Evolutionary conservation across 2,329 filamentous ascomycete species (phyloP).

Genomic region (Lachnellula suecica): DNA sequence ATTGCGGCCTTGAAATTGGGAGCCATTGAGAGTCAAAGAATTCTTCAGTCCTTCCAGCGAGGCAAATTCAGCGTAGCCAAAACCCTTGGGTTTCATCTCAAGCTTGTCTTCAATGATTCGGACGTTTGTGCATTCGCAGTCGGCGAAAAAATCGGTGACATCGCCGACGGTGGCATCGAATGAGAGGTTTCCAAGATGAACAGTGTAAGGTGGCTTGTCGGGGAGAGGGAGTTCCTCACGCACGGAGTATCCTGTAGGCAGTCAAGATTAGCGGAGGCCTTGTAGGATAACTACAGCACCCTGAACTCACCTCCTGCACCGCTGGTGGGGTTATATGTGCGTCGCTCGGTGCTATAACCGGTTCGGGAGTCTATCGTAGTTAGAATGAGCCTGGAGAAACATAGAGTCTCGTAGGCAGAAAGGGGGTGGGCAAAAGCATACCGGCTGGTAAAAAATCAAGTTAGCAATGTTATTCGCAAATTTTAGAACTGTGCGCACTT

Average conservation of each 20-base stretch:
- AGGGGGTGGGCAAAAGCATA: constrained; percentile 22
- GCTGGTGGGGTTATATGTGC: constrained; percentile 33
- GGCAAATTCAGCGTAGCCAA: constrained; percentile 94
- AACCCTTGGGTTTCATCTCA: constrained; percentile 92
- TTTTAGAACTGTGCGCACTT: constrained; percentile 20
- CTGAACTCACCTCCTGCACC: constrained; percentile 29
- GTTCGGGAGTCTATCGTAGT: constrained; percentile 32
- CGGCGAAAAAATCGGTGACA: constrained; percentile 81
- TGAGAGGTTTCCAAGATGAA: constrained; percentile 93
- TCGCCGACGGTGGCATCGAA: constrained; percentile 88
- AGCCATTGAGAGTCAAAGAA: constrained; percentile 79
- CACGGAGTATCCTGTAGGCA: constrained; percentile 50
- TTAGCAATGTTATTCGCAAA: constrained; percentile 23
- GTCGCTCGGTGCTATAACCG: constrained; percentile 32
- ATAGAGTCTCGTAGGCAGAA: neutral
- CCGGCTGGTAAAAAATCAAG: constrained; percentile 27
- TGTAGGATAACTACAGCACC: no score
- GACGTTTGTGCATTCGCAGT: constrained; percentile 84
- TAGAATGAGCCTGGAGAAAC: constrained; percentile 8
- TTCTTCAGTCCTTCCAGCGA: constrained; percentile 87
- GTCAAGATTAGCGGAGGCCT: constrained; percentile 21
- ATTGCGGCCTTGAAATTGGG: constrained; percentile 81
- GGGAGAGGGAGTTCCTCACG: constrained; percentile 85
- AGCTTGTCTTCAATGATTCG: constrained; percentile 97
- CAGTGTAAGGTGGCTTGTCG: constrained; percentile 90